A percentile compares a stretch with the other conserved stretches of the same genome.
Conservation (phyloP, 176 grass and related monocot genomes). For the Zizania latifolia region DNA sequence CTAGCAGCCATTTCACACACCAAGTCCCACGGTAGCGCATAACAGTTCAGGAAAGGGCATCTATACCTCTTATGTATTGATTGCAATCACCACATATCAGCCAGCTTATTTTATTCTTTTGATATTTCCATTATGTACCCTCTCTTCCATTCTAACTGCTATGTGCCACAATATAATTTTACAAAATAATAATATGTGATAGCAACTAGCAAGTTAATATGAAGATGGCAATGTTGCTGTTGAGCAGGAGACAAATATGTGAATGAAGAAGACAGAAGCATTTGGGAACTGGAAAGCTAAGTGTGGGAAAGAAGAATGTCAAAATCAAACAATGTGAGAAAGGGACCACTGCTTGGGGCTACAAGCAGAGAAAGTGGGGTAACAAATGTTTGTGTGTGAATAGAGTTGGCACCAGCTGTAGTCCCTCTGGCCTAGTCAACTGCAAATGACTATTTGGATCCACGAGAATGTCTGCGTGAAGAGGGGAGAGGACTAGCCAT, state of each 20-base stretch:
- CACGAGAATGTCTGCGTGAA: background rate
- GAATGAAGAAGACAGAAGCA: background rate
- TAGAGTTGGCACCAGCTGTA: background rate
- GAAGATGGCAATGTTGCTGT: background rate
- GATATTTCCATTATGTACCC: background rate
- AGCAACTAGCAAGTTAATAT: background rate
- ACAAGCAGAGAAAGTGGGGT: background rate
- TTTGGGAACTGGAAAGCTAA: background rate
- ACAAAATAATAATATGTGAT: background rate
- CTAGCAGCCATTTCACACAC: background rate
- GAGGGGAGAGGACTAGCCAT: background rate
- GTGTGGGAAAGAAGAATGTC: background rate
- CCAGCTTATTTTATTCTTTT: background rate
- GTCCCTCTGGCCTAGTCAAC: background rate
- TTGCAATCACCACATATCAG: background rate
- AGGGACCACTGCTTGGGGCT: background rate
- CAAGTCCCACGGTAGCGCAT: background rate
- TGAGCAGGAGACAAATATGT: background rate
- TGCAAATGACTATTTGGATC: background rate
- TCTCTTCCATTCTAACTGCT: background rate
- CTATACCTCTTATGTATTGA: background rate
- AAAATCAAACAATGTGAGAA: background rate
- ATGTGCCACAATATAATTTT: background rate
- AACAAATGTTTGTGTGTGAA: background rate
- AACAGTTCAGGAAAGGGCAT: background rate